phyloP scores from a whole-genome alignment of 306 rosid species.

The Quercus cerris region DNA sequence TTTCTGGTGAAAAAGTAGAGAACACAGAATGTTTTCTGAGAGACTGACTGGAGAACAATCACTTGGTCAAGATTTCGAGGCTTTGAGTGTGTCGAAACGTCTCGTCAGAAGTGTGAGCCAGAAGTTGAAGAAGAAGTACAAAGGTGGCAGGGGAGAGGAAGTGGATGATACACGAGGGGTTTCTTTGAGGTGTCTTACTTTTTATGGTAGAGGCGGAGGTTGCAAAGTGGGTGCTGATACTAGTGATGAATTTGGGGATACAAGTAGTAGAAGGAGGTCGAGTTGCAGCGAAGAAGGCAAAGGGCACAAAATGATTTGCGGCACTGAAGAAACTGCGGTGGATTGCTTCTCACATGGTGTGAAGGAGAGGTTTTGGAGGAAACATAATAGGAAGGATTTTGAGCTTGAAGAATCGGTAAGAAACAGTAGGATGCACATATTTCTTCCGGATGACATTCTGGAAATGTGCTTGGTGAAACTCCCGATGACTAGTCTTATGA shows the following conservation, averaged over 20 bases:
- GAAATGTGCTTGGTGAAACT: slow-evolving; percentile 97
- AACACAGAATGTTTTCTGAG: slow-evolving; percentile 61
- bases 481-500: slow-evolving; percentile 82
- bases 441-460: slow-evolving; percentile 95
- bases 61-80: slow-evolving; percentile 52
- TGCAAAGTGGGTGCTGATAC: slow-evolving; percentile 99
- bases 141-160: slow-evolving; percentile 48
- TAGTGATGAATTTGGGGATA: slow-evolving; percentile 72
- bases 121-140: slow-evolving; percentile 65
- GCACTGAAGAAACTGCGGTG: slow-evolving; percentile 64
- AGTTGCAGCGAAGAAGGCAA: slow-evolving; percentile 88
- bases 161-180: slow-evolving; percentile 62
- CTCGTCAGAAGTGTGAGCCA: slow-evolving; percentile 90
- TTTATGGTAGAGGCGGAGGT: slow-evolving; percentile 87
- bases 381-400: slow-evolving; percentile 52
- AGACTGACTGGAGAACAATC: slow-evolving; percentile 55
- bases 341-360: slow-evolving; percentile 93
- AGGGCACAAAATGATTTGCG: slow-evolving; percentile 67
- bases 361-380: slow-evolving; percentile 85
- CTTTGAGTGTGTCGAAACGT: slow-evolving; percentile 78
- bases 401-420: slow-evolving; percentile 56
- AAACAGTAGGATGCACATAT: slow-evolving; percentile 63
- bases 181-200: slow-evolving; percentile 70
- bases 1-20: slow-evolving; percentile 28
- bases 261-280: slow-evolving; percentile 77